Evolutionary conservation across 1,139 yeast species (phyloP).

Genomic region (Pichia sp.): DNA sequence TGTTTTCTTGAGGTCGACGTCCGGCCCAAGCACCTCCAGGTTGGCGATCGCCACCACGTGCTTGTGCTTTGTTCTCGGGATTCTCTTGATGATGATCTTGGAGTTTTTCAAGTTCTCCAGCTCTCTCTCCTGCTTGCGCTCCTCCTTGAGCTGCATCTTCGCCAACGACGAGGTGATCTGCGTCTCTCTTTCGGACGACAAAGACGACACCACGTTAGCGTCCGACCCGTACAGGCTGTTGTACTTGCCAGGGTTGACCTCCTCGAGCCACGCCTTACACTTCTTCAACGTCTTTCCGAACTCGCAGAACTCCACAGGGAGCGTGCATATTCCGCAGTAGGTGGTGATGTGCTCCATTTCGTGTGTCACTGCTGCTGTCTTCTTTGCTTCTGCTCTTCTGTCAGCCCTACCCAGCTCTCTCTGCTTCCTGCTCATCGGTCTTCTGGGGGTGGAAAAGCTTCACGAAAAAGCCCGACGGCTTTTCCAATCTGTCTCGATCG

Average conservation of each 20-base stretch:
- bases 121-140: slow-evolving; percentile 82
- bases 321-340: slow-evolving; percentile 82
- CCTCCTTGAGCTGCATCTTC: slow-evolving; percentile 85
- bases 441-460: background rate
- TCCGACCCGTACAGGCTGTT: slow-evolving; percentile 57
- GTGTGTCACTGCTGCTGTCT: background rate
- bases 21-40: slow-evolving; percentile 65
- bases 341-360: slow-evolving; percentile 18
- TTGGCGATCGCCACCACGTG: slow-evolving; percentile 85
- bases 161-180: slow-evolving; percentile 77
- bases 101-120: slow-evolving; percentile 72
- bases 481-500: background rate
- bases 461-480: background rate
- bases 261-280: slow-evolving; percentile 79
- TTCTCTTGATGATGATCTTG: slow-evolving; percentile 77
- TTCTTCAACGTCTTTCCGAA: slow-evolving; percentile 78
- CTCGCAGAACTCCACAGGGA: slow-evolving; percentile 93
- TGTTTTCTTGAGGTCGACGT: slow-evolving; percentile 82
- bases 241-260: slow-evolving; percentile 53
- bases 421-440: background rate
- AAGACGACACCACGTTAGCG: slow-evolving; percentile 42
- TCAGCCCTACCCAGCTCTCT: no score
- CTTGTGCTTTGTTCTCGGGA: slow-evolving; percentile 87
- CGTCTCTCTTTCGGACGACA: slow-evolving; percentile 74
- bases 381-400: no score